Evolutionary conservation across 495 filamentous ascomycete species (phyloP), one percentile per base, ranked within the genome.

Genomic region (Penicillium samsonianum): DNA sequence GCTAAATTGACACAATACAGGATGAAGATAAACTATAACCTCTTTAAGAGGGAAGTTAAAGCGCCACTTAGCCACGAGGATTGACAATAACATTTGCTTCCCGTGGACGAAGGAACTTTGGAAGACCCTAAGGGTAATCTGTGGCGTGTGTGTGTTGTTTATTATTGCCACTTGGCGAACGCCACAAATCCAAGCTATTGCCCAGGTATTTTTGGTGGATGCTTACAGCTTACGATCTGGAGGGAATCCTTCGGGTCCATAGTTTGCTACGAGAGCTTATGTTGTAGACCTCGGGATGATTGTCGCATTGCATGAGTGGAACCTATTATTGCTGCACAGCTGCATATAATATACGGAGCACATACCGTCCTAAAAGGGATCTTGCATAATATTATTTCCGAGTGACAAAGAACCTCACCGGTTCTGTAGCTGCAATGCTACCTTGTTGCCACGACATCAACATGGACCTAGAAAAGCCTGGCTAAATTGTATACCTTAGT

Each of bases 131-230:
- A 16, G 6, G 14, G 3, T 17, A 9, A 17, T 30, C 7, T 51
- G 14, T 51, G 49, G 49, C 35, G 19, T 35, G 11, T n/a, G 23
- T 33, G 25, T 26, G 9, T 51, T 51, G 22, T 51, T 42, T 43
- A 28, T 53, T 41, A 19, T 30, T 40, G 22, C 14, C 28, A 9
- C 50, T 53, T 53, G 50, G 50, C 50, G 35, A 4, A 20, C 38
- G 50, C 50, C 50, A 53, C 35, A 28, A 28, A 19, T 10, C 47
- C 31, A 50, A 26, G 48, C 30, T 25, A 16, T 19, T 47, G 28
- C 19, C 20, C 19, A 16, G 35, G 35, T 38, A 37, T 26, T 47
- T 47, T 28, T 7, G 7, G 16, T 31, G 4, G 9, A 30, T n/a
- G n/a, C n/a, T n/a, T n/a, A 30, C 10, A 30, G 10, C 10, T 8